These are phyloP conservation scores for Rhododendron ovatum DNA, from an alignment of 148 eudicot genomes.

Conservation along the genomic window DNA sequence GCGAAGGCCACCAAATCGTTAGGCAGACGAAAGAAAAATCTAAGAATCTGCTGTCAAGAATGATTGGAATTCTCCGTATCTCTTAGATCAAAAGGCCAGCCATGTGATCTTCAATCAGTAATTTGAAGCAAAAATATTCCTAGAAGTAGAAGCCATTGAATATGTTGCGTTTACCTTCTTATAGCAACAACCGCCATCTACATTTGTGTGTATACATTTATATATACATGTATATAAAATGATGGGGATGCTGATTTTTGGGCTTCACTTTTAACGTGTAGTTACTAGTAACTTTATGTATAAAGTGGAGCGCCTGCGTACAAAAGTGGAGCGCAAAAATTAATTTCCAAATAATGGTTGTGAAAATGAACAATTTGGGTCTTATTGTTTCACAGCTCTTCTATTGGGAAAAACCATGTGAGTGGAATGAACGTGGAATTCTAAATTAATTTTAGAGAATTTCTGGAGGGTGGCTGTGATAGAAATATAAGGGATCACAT, in stretches of 20 bases:
- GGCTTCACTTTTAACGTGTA: too few species aligned
- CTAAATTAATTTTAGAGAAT: conserved; percentile 5
- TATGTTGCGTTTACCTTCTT: background rate
- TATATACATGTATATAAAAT: background rate
- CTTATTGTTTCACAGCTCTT: background rate
- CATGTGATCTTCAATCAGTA: background rate
- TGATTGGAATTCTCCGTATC: background rate
- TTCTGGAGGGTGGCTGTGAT: background rate
- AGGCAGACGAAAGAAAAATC: background rate
- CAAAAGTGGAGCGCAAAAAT: too few species aligned
- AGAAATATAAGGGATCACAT: conserved; percentile 22
- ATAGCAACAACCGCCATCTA: background rate
- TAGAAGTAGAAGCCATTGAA: background rate
- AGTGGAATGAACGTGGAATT: background rate
- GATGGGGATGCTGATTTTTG: background rate
- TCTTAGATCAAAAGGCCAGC: background rate
- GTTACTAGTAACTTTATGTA: too few species aligned
- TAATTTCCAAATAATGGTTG: too few species aligned
- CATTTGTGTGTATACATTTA: background rate
- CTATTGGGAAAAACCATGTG: background rate
- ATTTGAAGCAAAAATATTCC: background rate
- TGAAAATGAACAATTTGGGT: background rate
- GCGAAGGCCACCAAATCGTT: background rate
- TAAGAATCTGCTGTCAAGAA: background rate
- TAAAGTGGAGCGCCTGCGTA: too few species aligned